Evolutionary conservation across 2,329 filamentous ascomycete genomes (phyloP), one percentile per base, ranked within the genome.

Genomic region (Lasiodiplodia theobromae): DNA sequence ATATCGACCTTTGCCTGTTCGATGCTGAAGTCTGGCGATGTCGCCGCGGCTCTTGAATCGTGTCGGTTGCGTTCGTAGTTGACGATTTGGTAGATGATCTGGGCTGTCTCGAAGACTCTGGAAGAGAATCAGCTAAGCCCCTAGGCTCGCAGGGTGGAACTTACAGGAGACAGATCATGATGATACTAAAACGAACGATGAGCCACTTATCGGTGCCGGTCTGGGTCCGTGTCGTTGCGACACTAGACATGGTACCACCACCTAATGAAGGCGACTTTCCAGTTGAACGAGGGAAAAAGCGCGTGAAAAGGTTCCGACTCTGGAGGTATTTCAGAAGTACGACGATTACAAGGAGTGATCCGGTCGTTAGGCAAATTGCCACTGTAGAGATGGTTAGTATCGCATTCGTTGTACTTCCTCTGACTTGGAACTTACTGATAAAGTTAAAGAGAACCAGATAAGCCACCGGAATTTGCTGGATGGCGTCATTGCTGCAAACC

Each of bases 141-240:
- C 4, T 11, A 14, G 18, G 16, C 5, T 7, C 18, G 12, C 1
- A 6, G 5, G 5, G 8, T 40, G 11, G 7, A 21, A 56, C 65
- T 37, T 65, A 68, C 67, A 68, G 31, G 28, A 68, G 58, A 57
- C 60, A 64, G n/a, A 53, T 52, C 58, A 68, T 68, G 38, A 68
- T 68, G 12, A 65, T 64, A 21, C 51, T 57, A 25, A 68, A 65
- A 21, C 67, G 51, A 10, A 68, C 47, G 5, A 64, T 64, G n/a
- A 68, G 67, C 51, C 58, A 68, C 34, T 68, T 65, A 10, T 68
- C 67, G 12, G 60, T 68, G 12, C 51, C 38, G 28, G 58, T 18
- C 21, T 38, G 23, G 16, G 37, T 44, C 14, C 51, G 49, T 21
- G 52, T 25, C 16, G 63, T 66, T n/a, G 63, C 52, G 8, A 44